These are phyloP conservation scores for Dissophora globulifera DNA, from an alignment of 192 early-diverging fungal species.

Conservation along the genomic window DNA sequence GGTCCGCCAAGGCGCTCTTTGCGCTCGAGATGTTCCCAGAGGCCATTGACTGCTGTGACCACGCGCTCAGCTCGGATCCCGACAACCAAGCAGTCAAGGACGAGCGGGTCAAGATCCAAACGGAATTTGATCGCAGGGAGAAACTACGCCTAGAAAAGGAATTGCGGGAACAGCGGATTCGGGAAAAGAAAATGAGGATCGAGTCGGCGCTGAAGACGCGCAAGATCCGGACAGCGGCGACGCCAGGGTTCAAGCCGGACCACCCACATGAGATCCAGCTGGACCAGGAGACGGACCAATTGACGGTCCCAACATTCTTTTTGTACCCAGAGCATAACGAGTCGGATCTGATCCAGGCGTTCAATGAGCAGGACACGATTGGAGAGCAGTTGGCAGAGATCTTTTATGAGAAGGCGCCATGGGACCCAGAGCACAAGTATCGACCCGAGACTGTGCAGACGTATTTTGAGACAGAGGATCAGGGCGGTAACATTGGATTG, in stretches of 20 bases:
- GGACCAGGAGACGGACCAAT: constrained; percentile 61
- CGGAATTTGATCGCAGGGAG: constrained; percentile 44
- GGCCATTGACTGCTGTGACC: constrained; percentile 85
- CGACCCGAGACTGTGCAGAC: constrained; percentile 75
- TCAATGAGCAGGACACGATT: constrained; percentile 87
- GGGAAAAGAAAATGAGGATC: constrained; percentile 56
- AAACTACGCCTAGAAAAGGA: constrained; percentile 50
- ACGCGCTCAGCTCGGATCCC: constrained; percentile 76
- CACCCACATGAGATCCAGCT: constrained; percentile 67
- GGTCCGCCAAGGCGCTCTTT: constrained; percentile 85
- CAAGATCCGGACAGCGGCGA: constrained; percentile 57
- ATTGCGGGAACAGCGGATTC: constrained; percentile 57
- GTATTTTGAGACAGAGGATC: constrained; percentile 79
- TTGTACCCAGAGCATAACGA: constrained; percentile 95
- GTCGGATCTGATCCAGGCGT: constrained; percentile 86
- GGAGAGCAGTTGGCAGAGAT: constrained; percentile 85
- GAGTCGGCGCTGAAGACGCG: constrained; percentile 50
- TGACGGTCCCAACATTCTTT: constrained; percentile 90
- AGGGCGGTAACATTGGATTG: constrained; percentile 62
- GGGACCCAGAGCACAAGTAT: constrained; percentile 83
- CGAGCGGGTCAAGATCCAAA: constrained; percentile 43
- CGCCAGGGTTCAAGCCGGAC: constrained; percentile 39
- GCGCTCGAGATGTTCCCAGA: constrained; percentile 85
- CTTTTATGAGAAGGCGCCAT: constrained; percentile 81
- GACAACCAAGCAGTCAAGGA: constrained; percentile 56